Conservation (phyloP, 306 rosid species). For the Geum urbanum region DNA sequence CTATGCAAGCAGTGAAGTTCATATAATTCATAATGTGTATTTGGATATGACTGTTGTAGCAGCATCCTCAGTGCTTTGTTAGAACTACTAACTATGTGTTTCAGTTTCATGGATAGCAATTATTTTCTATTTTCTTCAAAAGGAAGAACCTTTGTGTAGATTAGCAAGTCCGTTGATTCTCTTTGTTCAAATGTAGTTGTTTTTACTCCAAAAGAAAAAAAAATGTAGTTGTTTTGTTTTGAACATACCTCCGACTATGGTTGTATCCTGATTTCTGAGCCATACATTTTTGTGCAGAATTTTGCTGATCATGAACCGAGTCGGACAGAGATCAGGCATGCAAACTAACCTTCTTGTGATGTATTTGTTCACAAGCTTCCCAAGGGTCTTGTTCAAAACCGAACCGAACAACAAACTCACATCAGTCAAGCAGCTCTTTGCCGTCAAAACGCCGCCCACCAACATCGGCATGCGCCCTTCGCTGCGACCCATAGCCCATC, state of each 20-base stretch:
- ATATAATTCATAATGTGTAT: not conserved
- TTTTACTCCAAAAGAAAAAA: not conserved
- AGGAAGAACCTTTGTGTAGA: too few relatives aligned
- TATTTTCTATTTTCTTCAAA: too few relatives aligned
- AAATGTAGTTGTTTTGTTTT: not conserved
- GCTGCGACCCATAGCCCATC: too few relatives aligned
- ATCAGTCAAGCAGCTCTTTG: too few relatives aligned
- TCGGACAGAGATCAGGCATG: conserved; percentile 34
- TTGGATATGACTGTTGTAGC: not conserved
- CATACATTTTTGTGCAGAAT: conserved; percentile 23
- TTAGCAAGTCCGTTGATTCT: too few relatives aligned
- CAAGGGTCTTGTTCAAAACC: conserved; percentile 35
- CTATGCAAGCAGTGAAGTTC: not conserved
- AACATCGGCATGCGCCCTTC: too few relatives aligned
- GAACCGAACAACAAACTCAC: too few relatives aligned
- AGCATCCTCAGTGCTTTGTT: not conserved
- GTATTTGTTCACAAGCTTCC: conserved; percentile 36
- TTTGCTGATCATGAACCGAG: conserved; percentile 37
- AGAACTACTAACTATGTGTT: not conserved
- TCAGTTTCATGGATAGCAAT: too few relatives aligned
- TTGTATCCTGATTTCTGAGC: not conserved
- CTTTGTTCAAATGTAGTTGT: too few relatives aligned
- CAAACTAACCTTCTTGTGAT: conserved; percentile 35
- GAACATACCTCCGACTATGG: not conserved
- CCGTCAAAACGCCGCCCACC: too few relatives aligned